These are phyloP conservation scores for Leccinum pellstonianum DNA, from an alignment of 768 basidiomycete species.

Conservation along the genomic window DNA sequence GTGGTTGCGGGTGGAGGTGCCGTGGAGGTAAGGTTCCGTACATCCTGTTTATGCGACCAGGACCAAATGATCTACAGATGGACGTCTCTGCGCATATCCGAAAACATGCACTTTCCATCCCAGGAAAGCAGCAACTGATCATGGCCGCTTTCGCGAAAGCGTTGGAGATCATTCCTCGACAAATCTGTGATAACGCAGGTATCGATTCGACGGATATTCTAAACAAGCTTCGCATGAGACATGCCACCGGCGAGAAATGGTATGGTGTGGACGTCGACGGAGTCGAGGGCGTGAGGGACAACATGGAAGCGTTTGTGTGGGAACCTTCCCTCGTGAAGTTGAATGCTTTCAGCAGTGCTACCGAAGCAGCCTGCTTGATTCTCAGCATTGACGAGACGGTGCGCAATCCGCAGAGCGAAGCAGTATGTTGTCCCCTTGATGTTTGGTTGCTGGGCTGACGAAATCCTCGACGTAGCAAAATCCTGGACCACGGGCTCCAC, in stretches of 20 bases:
- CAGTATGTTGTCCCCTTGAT: slow-evolving; percentile 48
- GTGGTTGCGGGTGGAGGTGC: slow-evolving; percentile 98
- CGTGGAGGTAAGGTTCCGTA: slow-evolving; percentile 65
- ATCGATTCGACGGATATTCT: slow-evolving; percentile 96
- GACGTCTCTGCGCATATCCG: slow-evolving; percentile 94
- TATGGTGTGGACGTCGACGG: slow-evolving; percentile 95
- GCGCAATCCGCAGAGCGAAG: slow-evolving; percentile 90
- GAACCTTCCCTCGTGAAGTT: slow-evolving; percentile 94
- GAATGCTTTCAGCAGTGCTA: slow-evolving; percentile 93
- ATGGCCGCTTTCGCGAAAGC: slow-evolving; percentile 96
- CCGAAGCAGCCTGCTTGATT: slow-evolving; percentile 95
- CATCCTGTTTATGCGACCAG: neutral
- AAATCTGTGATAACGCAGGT: slow-evolving; percentile 98
- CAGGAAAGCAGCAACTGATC: slow-evolving; percentile 93
- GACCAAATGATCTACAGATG: slow-evolving; percentile 62
- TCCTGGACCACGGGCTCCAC: slow-evolving; percentile 85
- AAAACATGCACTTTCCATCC: slow-evolving; percentile 86
- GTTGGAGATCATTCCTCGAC: slow-evolving; percentile 94
- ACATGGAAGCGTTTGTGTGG: slow-evolving; percentile 98
- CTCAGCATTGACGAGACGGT: slow-evolving; percentile 98
- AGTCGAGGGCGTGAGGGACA: slow-evolving; percentile 84
- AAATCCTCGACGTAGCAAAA: slow-evolving; percentile 49
- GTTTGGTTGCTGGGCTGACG: slow-evolving; percentile 18
- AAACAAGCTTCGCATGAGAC: slow-evolving; percentile 96
- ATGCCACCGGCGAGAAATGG: slow-evolving; percentile 87